Base-by-base conservation (phyloP, 805 yeast species). In the Citeromyces nyonsensis region DNA sequence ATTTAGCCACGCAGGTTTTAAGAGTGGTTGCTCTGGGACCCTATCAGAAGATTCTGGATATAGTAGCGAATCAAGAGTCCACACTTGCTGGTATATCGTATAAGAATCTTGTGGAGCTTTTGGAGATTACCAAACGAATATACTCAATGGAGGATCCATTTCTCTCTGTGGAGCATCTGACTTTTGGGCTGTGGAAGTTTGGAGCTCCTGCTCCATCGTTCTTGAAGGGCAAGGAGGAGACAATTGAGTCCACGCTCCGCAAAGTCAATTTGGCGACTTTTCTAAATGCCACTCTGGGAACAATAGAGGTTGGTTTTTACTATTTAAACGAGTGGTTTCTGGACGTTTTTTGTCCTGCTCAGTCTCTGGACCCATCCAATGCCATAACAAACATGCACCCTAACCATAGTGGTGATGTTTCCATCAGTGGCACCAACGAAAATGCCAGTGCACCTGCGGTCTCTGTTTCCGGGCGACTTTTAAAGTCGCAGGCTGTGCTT, bases 251-350 rank as follows among this genome's bases (percentile, higher is more conserved):
- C 26, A 74, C 91, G 1, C 52, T 88, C 24, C 72, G 94, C 36
- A 81, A 88, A 43, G 81, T 85, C 1, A 91, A 91, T 44, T 54
- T 91, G 40, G 82, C 95, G 1, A 84, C 95, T 0, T 91, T 84
- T 47, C 57, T 85, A 27, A 68, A 85, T n/a, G 91, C 95, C 0
- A 71, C 91, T 1, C 62, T 86, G 36, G 94, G 95, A 31, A 63
- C 82, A 11, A 67, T 80, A 33, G 91, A 83, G 38, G 77, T 82
- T 30, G 97, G 96, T 1, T 84, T 91, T 50, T 80, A 75, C 54
- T 74, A 78, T 45, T 63, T 91, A 40, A 82, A 91, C 52, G 84
- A 81, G 45, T 72, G 79, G 33, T 88, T 91, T 43, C 56, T 88
- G 35, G 86, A 79, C 38, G 81, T 85, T 1, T 86, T 91, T 48